phyloP scores from a whole-genome alignment of 352 stramenopile genomes.

The Phytophthora chlamydospora region DNA sequence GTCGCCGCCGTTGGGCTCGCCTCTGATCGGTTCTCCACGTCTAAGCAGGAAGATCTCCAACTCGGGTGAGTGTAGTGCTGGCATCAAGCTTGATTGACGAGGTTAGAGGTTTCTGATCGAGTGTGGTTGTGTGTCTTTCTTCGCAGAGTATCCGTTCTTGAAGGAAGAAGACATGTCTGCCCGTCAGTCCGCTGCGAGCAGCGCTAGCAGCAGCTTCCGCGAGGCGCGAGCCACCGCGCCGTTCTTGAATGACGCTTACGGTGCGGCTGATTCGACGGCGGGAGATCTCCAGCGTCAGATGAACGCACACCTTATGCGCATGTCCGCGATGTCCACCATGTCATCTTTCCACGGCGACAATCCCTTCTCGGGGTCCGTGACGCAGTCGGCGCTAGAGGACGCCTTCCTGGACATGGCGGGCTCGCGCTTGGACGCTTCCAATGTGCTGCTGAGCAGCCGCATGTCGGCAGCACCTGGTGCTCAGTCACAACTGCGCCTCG shows the following conservation, averaged over 20 bases:
- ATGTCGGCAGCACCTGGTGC: conserved; percentile 33
- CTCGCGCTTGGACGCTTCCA: conserved; percentile 75
- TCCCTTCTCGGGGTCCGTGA: conserved; percentile 71
- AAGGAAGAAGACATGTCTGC: conserved; percentile 58
- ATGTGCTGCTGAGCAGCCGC: conserved; percentile 69
- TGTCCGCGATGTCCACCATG: conserved; percentile 60
- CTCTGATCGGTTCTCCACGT: conserved; percentile 54
- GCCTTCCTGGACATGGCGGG: conserved; percentile 87
- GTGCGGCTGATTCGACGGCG: conserved; percentile 26
- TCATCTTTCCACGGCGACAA: conserved; percentile 68
- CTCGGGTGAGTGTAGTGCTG: conserved; percentile 38
- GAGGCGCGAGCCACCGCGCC: conserved; percentile 16
- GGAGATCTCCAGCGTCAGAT: conserved; percentile 49
- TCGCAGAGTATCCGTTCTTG: conserved; percentile 68
- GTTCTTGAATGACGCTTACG: conserved; percentile 42
- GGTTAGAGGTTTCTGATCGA: conserved; percentile 4
- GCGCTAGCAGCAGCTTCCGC: conserved; percentile 22
- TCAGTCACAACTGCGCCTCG: conserved; percentile 35
- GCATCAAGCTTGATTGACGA: no score
- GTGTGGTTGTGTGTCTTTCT: neutral
- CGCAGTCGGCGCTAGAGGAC: conserved; percentile 83
- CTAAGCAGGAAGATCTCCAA: conserved; percentile 72
- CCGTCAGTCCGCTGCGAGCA: conserved; percentile 35
- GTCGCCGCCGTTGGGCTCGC: conserved; percentile 43
- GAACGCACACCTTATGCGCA: conserved; percentile 57